A percentile compares a stretch with the other conserved stretches of the same genome.
Conservation (phyloP, 768 basidiomycete species). For the Chlorophyllum brunneum region DNA sequence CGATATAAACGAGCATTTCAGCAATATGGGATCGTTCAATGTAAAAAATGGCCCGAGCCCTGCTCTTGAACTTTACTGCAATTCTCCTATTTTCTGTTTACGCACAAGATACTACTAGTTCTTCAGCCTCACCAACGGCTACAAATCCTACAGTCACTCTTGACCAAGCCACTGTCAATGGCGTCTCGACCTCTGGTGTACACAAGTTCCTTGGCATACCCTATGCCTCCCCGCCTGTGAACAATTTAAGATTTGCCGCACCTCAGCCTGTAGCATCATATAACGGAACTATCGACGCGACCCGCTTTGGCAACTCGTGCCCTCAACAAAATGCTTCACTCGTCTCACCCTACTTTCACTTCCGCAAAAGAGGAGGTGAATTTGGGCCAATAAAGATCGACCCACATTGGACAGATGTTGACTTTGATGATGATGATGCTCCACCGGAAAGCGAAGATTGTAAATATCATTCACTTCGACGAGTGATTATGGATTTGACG, state of each 20-base stretch:
- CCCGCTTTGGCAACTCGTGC: conserved; percentile 13
- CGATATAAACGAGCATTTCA: neutral
- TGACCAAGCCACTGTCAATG: conserved; percentile 6
- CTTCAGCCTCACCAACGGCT: neutral
- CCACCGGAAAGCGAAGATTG: conserved; percentile 24
- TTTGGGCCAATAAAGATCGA: neutral
- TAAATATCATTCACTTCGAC: conserved; percentile 6
- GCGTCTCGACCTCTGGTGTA: conserved; percentile 10
- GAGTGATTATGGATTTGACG: neutral
- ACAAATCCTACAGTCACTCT: conserved; percentile 7
- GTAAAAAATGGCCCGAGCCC: neutral
- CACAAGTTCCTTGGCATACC: conserved; percentile 17
- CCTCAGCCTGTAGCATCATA: conserved; percentile 12
- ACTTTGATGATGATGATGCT: conserved; percentile 6
- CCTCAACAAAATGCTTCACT: conserved; percentile 13
- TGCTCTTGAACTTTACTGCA: neutral
- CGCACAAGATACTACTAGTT: conserved; percentile 4
- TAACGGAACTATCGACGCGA: conserved; percentile 14
- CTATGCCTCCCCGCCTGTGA: conserved; percentile 16
- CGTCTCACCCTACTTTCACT: neutral
- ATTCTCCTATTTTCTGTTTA: neutral
- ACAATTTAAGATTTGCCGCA: conserved; percentile 13
- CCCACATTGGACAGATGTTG: conserved; percentile 1
- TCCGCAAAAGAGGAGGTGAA: neutral
- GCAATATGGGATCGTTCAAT: too few species aligned